Evolutionary conservation across 768 basidiomycete genomes (phyloP), one percentile per base, ranked within the genome.

Genomic region (Lyophyllum semitale): DNA sequence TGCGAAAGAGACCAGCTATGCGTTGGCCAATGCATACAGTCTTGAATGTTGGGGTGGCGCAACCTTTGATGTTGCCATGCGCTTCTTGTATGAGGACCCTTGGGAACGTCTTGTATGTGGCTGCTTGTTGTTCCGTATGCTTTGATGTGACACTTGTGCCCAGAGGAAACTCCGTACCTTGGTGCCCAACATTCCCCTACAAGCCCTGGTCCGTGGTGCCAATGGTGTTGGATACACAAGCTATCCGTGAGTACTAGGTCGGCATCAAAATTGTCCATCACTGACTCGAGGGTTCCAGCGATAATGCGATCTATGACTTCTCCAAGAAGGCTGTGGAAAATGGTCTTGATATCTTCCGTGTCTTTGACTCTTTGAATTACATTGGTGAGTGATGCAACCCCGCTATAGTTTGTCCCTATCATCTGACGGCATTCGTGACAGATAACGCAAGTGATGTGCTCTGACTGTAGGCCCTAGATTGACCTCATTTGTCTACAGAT

Each of bases 261-360:
- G 25, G 22, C 23, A 22, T 32, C 18, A 35, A 42, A 30, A n/a
- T 22, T 22, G 9, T 18, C 1, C 27, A 8, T 25, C 37, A 26
- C 43, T 53, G 45, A 54, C 32, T 44, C 13, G 17, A 38, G 20
- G 22, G 23, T 50, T 20, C 45, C 59, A 93, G 91, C 26, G 95
- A 98, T 71, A 99, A 99, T 65, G 96, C 93, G 54, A 98, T 99
- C 72, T 99, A 99, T 74, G 97, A 97, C 72, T 99, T 99, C 78
- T 97, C 93, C 58, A 96, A 95, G 80, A 96, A 96, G 71, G 97
- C 97, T 22, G 96, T 99, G n/a, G 95, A 98, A 75, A 97, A 98
- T 64, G 97, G 97, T 68, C 84, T 98, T 46, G 97, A 99, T 74
- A 99, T 99, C 70, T 99, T 99, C 91, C 85, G 97, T 67, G 94